Evolutionary conservation across 2,329 filamentous ascomycete genomes (phyloP).

Genomic region (Penicillium polonicum): DNA sequence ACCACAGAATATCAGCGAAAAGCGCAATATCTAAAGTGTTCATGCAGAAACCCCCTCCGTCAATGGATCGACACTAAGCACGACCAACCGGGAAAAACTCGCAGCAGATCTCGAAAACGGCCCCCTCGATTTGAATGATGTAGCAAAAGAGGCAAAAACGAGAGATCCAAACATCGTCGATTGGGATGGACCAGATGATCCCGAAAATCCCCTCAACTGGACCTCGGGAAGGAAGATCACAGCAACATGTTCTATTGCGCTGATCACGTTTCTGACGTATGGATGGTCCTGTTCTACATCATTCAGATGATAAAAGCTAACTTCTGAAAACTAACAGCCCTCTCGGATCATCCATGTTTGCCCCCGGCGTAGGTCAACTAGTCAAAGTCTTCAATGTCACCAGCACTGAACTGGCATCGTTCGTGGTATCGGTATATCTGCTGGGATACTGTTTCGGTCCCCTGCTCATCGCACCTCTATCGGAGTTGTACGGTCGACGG

Average conservation of each 20-base stretch:
- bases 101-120: slow-evolving; percentile 14
- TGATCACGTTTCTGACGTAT: slow-evolving; percentile 39
- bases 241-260: slow-evolving; percentile 49
- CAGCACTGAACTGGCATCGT: slow-evolving; percentile 47
- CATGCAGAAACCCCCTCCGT: slow-evolving; percentile 12
- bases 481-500: slow-evolving; percentile 64
- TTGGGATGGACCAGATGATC: slow-evolving; percentile 60
- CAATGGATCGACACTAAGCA: slow-evolving; percentile 17
- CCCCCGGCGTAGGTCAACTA: slow-evolving; percentile 43
- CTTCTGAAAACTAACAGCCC: slow-evolving; percentile 19
- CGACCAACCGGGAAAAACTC: slow-evolving; percentile 14
- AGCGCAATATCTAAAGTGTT: background rate
- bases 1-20: background rate
- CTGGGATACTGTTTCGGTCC: slow-evolving; percentile 61
- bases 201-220: slow-evolving; percentile 31
- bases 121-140: background rate
- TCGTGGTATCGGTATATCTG: slow-evolving; percentile 63
- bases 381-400: slow-evolving; percentile 48
- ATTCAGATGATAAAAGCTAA: background rate
- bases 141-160: background rate
- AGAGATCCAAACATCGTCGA: slow-evolving; percentile 53
- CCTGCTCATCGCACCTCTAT: slow-evolving; percentile 58
- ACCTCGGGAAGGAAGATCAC: slow-evolving; percentile 43
- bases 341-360: slow-evolving; percentile 47
- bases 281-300: slow-evolving; percentile 9